Conservation (phyloP, 2,329 filamentous ascomycete species). For the Endocalyx cinctus region DNA sequence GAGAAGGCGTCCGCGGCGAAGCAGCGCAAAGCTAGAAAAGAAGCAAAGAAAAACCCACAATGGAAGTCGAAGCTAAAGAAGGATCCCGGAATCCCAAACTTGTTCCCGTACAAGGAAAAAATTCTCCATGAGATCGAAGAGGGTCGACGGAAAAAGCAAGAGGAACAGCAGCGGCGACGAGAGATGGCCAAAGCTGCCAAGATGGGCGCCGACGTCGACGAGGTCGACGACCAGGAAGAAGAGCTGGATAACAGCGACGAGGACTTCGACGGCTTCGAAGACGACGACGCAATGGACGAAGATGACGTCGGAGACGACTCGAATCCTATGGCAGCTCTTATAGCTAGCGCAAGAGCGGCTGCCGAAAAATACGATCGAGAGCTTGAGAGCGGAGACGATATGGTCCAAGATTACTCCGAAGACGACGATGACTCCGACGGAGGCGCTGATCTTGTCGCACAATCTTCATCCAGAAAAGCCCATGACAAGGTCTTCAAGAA, state of each 20-base stretch:
- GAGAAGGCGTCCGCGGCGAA: conserved; percentile 87
- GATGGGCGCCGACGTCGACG: conserved; percentile 44
- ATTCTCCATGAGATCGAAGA: conserved; percentile 93
- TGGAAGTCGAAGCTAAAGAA: conserved; percentile 96
- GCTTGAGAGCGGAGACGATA: conserved; percentile 55
- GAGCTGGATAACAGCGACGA: conserved; percentile 43
- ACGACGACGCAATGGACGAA: conserved; percentile 49
- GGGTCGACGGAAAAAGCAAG: conserved; percentile 71
- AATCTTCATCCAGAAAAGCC: conserved; percentile 69
- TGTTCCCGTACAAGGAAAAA: conserved; percentile 97
- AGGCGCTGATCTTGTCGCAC: conserved; percentile 46
- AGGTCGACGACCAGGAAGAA: conserved; percentile 41
- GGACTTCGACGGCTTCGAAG: conserved; percentile 45
- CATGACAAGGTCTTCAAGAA: conserved; percentile 97
- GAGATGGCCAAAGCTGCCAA: conserved; percentile 67
- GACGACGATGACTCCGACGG: conserved; percentile 43
- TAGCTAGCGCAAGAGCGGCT: conserved; percentile 76
- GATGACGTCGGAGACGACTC: conserved; percentile 60
- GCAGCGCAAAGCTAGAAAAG: conserved; percentile 83
- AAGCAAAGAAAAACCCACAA: conserved; percentile 93
- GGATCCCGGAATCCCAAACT: conserved; percentile 93
- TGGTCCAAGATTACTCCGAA: conserved; percentile 49
- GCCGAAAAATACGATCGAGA: conserved; percentile 70
- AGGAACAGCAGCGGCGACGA: conserved; percentile 66
- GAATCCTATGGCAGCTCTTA: conserved; percentile 87